Evolutionary conservation across 2,329 filamentous ascomycete species (phyloP).

Genomic region (Talaromyces sp.): DNA sequence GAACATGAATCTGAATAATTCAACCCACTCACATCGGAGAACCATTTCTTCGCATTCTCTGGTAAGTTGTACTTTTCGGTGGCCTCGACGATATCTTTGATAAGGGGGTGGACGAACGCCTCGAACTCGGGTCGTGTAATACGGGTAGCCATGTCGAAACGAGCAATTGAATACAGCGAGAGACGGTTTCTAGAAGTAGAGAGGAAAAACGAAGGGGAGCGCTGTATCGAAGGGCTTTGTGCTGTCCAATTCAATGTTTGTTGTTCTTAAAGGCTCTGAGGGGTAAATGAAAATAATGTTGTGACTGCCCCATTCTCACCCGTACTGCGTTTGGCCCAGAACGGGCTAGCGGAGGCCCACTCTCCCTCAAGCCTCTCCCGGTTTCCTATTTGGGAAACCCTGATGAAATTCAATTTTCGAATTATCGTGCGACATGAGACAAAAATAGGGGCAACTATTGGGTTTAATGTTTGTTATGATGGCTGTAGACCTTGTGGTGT

Average conservation of each 20-base stretch:
- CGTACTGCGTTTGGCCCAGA: slow-evolving; percentile 8
- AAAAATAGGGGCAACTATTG: too few relatives aligned
- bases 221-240: neutral
- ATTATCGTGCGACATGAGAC: neutral
- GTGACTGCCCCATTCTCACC: slow-evolving; percentile 2
- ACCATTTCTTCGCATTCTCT: slow-evolving; percentile 78
- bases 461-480: too few relatives aligned
- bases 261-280: neutral
- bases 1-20: neutral
- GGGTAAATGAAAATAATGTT: slow-evolving; percentile 1
- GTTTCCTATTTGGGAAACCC: neutral
- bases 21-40: slow-evolving; percentile 63
- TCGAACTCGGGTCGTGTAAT: slow-evolving; percentile 76
- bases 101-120: slow-evolving; percentile 80
- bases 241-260: neutral
- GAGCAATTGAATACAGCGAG: neutral
- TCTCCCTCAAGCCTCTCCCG: neutral
- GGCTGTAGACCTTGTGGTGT: neutral
- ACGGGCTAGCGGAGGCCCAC: slow-evolving; percentile 1
- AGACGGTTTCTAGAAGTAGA: neutral
- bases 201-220: neutral
- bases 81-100: slow-evolving; percentile 76
- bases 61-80: slow-evolving; percentile 81
- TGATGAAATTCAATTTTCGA: neutral
- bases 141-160: slow-evolving; percentile 63